Percentiles rank a stretch among this genome's conserved stretches.
Evolutionary conservation across 805 yeast species (phyloP).

Genomic region (Nakazawaea siamensis): DNA sequence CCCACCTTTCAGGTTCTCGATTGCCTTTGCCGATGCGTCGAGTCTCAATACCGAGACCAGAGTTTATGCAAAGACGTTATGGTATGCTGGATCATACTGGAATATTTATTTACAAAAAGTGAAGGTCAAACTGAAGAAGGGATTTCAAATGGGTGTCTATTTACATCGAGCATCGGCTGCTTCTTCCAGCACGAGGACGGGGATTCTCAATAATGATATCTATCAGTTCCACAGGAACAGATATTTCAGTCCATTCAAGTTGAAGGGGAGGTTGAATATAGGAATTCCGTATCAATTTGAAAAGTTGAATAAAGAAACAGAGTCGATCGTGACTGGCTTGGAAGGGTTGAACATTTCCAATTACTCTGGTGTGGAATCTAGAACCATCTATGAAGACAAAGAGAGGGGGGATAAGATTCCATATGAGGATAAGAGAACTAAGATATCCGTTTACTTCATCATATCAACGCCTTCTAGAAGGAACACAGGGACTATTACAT

Average conservation of each 20-base stretch:
- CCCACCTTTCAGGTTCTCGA: conserved; percentile 49
- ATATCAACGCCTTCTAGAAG: conserved; percentile 46
- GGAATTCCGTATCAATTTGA: too few species aligned
- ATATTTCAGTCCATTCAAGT: not conserved
- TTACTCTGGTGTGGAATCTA: not conserved
- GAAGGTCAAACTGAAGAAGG: conserved; percentile 27
- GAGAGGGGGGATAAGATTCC: too few species aligned
- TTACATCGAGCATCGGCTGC: conserved; percentile 38
- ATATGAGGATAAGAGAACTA: conserved; percentile 40
- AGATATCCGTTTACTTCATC: conserved; percentile 41
- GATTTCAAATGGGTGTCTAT: conserved; percentile 48
- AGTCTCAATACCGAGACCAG: conserved; percentile 35
- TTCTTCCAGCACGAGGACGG: conserved; percentile 29
- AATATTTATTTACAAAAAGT: conserved; percentile 44
- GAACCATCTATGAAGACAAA: not conserved
- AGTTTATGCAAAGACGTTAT: conserved; percentile 41
- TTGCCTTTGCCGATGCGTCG: conserved; percentile 41
- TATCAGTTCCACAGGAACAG: conserved; percentile 12
- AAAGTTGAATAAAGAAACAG: not conserved
- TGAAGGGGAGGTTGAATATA: too few species aligned
- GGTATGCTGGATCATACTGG: conserved; percentile 62
- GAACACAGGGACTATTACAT: conserved; percentile 35
- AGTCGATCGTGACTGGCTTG: not conserved
- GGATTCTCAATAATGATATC: conserved; percentile 30
- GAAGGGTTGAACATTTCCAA: not conserved